Conservation (phyloP, 2,329 filamentous ascomycete species). For the Sodiomyces alkalinus region DNA sequence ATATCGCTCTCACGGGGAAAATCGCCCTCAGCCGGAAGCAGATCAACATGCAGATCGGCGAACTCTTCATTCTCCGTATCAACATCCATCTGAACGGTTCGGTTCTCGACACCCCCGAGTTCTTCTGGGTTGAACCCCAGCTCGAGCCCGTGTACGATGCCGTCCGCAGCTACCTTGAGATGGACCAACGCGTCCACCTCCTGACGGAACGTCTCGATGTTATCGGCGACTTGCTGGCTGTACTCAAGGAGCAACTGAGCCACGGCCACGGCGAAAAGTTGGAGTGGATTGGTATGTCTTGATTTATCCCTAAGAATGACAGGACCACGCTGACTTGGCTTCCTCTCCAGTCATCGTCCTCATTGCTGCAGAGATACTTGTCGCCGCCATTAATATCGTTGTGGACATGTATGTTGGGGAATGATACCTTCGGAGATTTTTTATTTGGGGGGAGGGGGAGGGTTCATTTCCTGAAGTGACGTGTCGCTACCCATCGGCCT, state of each 20-base stretch:
- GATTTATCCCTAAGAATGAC: not conserved
- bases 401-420: slow-evolving; percentile 67
- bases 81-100: slow-evolving; percentile 97
- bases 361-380: slow-evolving; percentile 88
- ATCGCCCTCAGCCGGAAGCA: slow-evolving; percentile 76
- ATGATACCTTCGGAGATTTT: too few relatives aligned
- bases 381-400: slow-evolving; percentile 85
- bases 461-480: too few relatives aligned
- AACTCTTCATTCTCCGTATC: slow-evolving; percentile 93
- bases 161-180: slow-evolving; percentile 88
- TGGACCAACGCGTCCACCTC: slow-evolving; percentile 86
- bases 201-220: slow-evolving; percentile 84
- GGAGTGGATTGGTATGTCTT: slow-evolving; percentile 67
- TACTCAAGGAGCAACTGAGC: slow-evolving; percentile 88
- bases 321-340: slow-evolving; percentile 7
- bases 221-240: slow-evolving; percentile 82
- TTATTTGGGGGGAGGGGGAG: too few relatives aligned
- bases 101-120: slow-evolving; percentile 87
- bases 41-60: slow-evolving; percentile 99
- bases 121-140: slow-evolving; percentile 97
- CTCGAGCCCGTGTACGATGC: slow-evolving; percentile 93
- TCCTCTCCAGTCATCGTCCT: slow-evolving; percentile 76
- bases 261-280: slow-evolving; percentile 83
- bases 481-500: too few relatives aligned
- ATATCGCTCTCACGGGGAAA: slow-evolving; percentile 85